Percentiles rank a stretch among this genome's conserved stretches.
Conservation (phyloP, 2,329 filamentous ascomycete genomes). For the Cryphonectria japonica region DNA sequence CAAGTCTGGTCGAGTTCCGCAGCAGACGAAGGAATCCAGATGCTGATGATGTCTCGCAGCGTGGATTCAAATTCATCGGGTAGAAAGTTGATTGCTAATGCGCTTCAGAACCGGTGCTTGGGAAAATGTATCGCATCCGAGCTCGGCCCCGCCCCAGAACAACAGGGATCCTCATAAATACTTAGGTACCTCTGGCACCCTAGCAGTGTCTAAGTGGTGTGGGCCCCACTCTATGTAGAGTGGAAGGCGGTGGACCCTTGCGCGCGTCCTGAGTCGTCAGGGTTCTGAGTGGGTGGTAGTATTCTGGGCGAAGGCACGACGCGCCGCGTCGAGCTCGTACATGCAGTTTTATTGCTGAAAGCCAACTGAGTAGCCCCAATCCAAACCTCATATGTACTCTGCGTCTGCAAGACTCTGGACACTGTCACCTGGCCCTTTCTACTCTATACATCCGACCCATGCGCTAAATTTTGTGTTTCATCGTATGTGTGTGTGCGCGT, state of each 20-base stretch:
- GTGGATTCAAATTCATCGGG: neutral
- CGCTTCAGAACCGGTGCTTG: neutral
- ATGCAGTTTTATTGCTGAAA: neutral
- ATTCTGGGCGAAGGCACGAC: constrained; percentile 27
- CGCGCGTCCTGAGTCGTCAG: neutral
- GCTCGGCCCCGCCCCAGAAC: constrained; percentile 15
- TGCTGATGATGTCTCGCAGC: neutral
- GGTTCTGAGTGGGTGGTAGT: neutral
- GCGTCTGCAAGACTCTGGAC: neutral
- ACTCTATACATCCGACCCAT: neutral
- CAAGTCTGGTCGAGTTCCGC: neutral
- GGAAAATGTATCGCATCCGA: constrained; percentile 19
- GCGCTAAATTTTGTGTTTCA: constrained; percentile 1
- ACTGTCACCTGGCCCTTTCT: neutral
- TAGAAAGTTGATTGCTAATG: constrained; percentile 29
- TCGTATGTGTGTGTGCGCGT: neutral
- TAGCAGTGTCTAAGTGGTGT: neutral
- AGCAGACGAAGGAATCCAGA: neutral
- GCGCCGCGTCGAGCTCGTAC: constrained; percentile 25
- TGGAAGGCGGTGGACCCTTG: constrained; percentile 21
- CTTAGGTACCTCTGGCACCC: neutral
- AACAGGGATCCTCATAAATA: neutral
- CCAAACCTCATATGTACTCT: neutral
- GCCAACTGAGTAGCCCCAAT: neutral
- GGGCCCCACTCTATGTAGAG: neutral